These are phyloP conservation scores for Pisolithus orientalis DNA, from an alignment of 768 basidiomycete genomes.

Conservation along the genomic window DNA sequence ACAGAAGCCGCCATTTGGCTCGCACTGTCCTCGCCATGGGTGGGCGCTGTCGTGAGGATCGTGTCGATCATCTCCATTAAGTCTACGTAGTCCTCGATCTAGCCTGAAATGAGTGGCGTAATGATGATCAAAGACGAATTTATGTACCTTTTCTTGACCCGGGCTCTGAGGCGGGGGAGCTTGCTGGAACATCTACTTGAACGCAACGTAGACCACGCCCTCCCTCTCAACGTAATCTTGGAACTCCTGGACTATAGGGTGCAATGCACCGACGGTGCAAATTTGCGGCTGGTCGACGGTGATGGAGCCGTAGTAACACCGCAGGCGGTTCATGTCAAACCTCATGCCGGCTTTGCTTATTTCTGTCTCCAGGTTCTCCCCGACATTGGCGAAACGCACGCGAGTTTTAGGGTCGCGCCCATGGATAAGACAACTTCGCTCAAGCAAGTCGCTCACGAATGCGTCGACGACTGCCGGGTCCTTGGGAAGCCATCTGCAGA, in stretches of 20 bases:
- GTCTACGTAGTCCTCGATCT: conserved; percentile 5
- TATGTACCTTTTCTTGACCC: neutral
- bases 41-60: neutral
- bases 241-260: conserved; percentile 14
- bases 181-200: neutral
- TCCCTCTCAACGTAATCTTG: conserved; percentile 18
- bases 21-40: neutral
- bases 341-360: neutral
- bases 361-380: neutral
- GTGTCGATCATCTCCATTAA: neutral
- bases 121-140: neutral
- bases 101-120: neutral
- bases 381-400: neutral
- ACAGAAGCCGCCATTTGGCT: neutral
- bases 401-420: neutral
- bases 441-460: conserved; percentile 9
- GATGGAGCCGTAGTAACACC: conserved; percentile 16
- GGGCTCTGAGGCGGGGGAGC: neutral
- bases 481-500: conserved; percentile 13
- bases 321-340: neutral
- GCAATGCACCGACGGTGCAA: neutral
- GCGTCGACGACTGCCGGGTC: conserved; percentile 7
- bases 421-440: neutral
- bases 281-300: conserved; percentile 11
- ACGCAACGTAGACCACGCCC: conserved; percentile 10